Evolutionary conservation across 257 asterid genomes (phyloP).

Genomic region (Schizonepeta tenuifolia): DNA sequence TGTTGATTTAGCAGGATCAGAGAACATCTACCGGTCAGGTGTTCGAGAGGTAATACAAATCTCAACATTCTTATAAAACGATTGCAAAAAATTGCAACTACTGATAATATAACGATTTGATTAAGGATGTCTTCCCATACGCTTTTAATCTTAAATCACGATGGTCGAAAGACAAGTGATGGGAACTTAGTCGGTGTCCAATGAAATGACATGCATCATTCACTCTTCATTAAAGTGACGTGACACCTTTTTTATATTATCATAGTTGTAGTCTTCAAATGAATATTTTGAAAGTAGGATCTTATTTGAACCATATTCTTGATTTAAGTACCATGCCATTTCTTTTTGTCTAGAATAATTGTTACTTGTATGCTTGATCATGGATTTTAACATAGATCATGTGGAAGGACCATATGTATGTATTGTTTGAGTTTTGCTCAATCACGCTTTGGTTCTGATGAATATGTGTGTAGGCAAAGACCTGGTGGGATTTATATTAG

Average conservation of each 20-base stretch:
- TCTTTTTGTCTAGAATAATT: neutral
- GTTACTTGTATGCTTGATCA: neutral
- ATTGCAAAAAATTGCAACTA: neutral
- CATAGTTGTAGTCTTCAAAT: slow-evolving; percentile 1
- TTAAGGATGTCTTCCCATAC: neutral
- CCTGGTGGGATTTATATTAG: neutral
- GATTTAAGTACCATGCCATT: neutral
- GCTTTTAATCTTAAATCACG: neutral
- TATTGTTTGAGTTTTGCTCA: neutral
- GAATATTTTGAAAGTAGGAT: neutral
- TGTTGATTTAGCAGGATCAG: slow-evolving; percentile 92
- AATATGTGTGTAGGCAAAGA: neutral
- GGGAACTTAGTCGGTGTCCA: neutral
- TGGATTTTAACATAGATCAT: neutral
- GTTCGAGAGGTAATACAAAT: slow-evolving; percentile 69
- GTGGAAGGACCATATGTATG: neutral
- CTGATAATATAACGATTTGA: slow-evolving; percentile 1
- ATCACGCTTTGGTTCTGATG: neutral
- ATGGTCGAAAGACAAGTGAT: neutral
- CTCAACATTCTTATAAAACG: slow-evolving; percentile 7
- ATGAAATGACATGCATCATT: neutral
- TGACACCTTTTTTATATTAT: neutral
- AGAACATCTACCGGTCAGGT: slow-evolving; percentile 83
- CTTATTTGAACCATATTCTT: neutral
- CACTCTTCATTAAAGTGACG: neutral